Base-by-base conservation (phyloP, 129 eudicot species). In the Ambrosia artemisiifolia region DNA sequence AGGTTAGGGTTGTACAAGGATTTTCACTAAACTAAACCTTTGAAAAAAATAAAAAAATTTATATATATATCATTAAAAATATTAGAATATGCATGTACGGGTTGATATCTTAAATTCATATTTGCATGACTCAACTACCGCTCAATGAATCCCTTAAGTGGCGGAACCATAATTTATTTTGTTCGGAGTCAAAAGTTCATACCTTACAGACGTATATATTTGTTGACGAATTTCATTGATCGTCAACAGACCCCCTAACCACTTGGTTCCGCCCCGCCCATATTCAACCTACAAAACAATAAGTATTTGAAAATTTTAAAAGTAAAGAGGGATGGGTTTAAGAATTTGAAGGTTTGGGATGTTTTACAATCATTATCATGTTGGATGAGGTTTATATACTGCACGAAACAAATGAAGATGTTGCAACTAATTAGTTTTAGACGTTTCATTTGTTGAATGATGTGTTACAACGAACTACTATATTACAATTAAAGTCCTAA, bases 391-490 rank as follows among this genome's bases (percentile, higher is more conserved):
- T 20, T 17, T 70, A 70, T 13, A 11, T 20, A 54, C 6, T 42
- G 11, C 46, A 18, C 13, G 63, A 61, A 17, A 47, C 61, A 73
- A 48, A 17, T 17, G 19, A n/a, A 12, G 61, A 40, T 63, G 64
- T 24, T 33, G 19, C 55, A 50, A 16, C 18, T 30, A 65, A 17
- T n/a, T n/a, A 65, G 14, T 53, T 65, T 53, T 51, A 74, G 65
- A 53, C 57, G 28, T 40, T 40, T 16, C 79, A 50, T 65, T 65
- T 6, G 44, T 51, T 38, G 56, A 65, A 65, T 53, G 57, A 64
- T 64, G 54, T 38, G 67, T 51, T 75, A 38, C 72, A 38, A 34
- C 13, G 11, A 51, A 3, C 24, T 36, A 19, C 72, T 74, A 36
- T 20, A 61, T 11, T 72, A 50, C 24, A 63, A 48, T 18, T 34